Evolutionary conservation across 2,329 filamentous ascomycete species (phyloP).

Genomic region (Parasarocladium wereldwijsianum): DNA sequence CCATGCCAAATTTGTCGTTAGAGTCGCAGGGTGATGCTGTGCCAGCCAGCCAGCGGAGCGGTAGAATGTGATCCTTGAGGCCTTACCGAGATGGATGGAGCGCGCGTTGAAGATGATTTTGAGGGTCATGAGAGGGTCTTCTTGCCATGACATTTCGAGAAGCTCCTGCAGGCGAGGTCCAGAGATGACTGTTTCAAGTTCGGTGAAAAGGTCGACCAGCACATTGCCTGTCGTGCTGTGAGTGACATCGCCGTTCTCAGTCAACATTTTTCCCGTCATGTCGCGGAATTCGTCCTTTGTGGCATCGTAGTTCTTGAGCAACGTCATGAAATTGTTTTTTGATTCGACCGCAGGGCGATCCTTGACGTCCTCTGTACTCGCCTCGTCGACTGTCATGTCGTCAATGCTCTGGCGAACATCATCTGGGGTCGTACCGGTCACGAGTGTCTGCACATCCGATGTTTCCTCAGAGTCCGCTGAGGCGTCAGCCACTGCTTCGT

Average conservation of each 20-base stretch:
- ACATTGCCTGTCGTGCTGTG: conserved; percentile 27
- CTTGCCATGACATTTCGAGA: conserved; percentile 33
- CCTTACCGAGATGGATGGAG: conserved; percentile 47
- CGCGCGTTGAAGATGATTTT: conserved; percentile 46
- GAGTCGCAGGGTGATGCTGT: conserved; percentile 36
- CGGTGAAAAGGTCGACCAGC: conserved; percentile 39
- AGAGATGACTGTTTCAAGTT: conserved; percentile 27
- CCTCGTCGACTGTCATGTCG: not conserved
- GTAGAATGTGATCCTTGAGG: conserved; percentile 31
- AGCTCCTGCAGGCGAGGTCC: conserved; percentile 21
- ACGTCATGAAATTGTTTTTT: conserved; percentile 19
- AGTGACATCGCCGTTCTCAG: conserved; percentile 34
- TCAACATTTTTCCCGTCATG: conserved; percentile 31
- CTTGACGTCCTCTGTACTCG: conserved; percentile 1
- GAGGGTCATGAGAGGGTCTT: conserved; percentile 31
- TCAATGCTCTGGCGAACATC: too few species aligned
- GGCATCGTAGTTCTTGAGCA: conserved; percentile 12
- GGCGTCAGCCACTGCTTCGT: not conserved
- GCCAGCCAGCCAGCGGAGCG: conserved; percentile 40
- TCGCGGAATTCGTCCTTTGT: conserved; percentile 5
- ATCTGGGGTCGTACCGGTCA: too few species aligned
- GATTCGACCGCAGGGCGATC: conserved; percentile 1
- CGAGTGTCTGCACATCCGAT: too few species aligned
- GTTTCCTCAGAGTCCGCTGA: not conserved
- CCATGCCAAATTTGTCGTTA: conserved; percentile 38